These are phyloP conservation scores for Aphanomyces euteiches DNA, from an alignment of 352 stramenopile genomes.

Conservation along the genomic window DNA sequence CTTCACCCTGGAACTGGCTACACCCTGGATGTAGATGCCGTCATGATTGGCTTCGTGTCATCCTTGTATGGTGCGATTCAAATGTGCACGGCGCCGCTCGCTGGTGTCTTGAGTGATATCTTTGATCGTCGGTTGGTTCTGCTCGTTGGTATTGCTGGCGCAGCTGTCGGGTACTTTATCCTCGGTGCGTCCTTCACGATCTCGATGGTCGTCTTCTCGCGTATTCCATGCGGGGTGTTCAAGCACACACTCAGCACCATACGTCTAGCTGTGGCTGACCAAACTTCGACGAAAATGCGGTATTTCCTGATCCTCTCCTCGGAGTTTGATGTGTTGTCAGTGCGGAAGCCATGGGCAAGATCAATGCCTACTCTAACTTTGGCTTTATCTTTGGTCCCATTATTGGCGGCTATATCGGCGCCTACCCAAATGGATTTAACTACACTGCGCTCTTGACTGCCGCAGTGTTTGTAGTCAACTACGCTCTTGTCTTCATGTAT, in stretches of 20 bases:
- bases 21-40: conserved; percentile 36
- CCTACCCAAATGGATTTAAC: conserved; percentile 70
- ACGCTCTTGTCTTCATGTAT: conserved; percentile 46
- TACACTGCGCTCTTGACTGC: conserved; percentile 73
- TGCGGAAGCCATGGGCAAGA: conserved; percentile 54
- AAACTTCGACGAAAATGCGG: conserved; percentile 35
- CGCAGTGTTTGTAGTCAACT: conserved; percentile 64
- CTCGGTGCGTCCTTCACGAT: conserved; percentile 75
- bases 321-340: conserved; percentile 26
- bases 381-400: conserved; percentile 74
- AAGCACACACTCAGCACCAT: conserved; percentile 82
- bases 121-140: conserved; percentile 62
- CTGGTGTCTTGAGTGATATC: conserved; percentile 66
- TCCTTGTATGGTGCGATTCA: conserved; percentile 83
- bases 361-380: conserved; percentile 67
- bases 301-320: neutral
- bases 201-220: conserved; percentile 70
- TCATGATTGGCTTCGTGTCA: conserved; percentile 74
- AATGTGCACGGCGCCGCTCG: conserved; percentile 72
- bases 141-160: conserved; percentile 58
- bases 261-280: conserved; percentile 66
- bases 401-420: conserved; percentile 64
- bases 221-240: conserved; percentile 65
- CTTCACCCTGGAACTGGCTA: neutral
- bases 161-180: conserved; percentile 58